phyloP scores from a whole-genome alignment of 768 basidiomycete species.

The Hericium erinaceus region DNA sequence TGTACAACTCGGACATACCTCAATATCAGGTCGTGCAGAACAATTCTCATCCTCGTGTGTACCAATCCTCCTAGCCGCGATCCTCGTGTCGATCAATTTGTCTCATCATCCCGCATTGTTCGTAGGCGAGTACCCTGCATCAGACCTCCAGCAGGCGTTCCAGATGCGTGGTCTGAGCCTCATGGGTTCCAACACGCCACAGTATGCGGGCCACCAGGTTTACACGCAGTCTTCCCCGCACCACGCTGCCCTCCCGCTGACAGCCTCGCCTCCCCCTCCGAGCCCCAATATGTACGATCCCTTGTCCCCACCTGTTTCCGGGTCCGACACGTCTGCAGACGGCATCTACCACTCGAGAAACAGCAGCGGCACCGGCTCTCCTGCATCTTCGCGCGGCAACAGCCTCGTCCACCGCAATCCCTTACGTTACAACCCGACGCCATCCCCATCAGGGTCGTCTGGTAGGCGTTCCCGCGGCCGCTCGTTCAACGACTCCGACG shows the following conservation, averaged over 20 bases:
- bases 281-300: slow-evolving; percentile 79
- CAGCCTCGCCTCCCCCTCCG: slow-evolving; percentile 50
- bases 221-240: slow-evolving; percentile 29
- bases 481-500: slow-evolving; percentile 65
- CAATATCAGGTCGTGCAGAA: slow-evolving; percentile 48
- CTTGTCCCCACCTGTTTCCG: slow-evolving; percentile 78
- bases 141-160: slow-evolving; percentile 60
- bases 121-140: slow-evolving; percentile 53
- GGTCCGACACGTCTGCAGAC: slow-evolving; percentile 84
- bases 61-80: slow-evolving; percentile 29
- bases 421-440: slow-evolving; percentile 71
- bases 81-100: slow-evolving; percentile 54
- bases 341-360: slow-evolving; percentile 58
- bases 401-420: slow-evolving; percentile 66
- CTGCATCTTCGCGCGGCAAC: slow-evolving; percentile 66
- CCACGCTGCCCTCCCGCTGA: slow-evolving; percentile 11
- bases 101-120: slow-evolving; percentile 26
- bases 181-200: slow-evolving; percentile 54
- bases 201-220: slow-evolving; percentile 48
- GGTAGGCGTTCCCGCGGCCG: slow-evolving; percentile 56
- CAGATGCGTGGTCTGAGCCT: slow-evolving; percentile 49
- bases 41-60: slow-evolving; percentile 69
- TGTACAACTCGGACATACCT: slow-evolving; percentile 35
- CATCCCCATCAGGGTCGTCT: slow-evolving; percentile 68
- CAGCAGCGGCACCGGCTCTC: slow-evolving; percentile 38